A percentile compares a stretch with the other conserved stretches of the same genome.
Conservation (phyloP, 2,329 filamentous ascomycete species). For the Clonostachys solani region DNA sequence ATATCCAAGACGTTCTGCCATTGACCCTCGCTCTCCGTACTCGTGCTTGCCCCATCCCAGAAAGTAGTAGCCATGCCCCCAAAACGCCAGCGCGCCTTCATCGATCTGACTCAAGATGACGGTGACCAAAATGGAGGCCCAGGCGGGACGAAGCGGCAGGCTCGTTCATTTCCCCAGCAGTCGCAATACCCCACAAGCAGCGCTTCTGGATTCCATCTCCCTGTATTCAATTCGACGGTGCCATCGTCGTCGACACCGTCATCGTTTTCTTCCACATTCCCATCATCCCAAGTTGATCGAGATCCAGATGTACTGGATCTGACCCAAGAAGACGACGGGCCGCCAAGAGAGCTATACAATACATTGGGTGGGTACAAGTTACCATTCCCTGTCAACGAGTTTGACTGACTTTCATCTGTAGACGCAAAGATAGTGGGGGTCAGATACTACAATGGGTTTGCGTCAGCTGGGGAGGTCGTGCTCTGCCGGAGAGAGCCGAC, state of each 20-base stretch:
- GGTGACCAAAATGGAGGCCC: not conserved
- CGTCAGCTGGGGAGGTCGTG: conserved; percentile 59
- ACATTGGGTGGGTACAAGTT: conserved; percentile 27
- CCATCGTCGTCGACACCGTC: not conserved
- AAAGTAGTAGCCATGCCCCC: not conserved
- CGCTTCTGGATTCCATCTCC: conserved; percentile 12
- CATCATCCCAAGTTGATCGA: not conserved
- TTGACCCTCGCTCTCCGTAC: no score
- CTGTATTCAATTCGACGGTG: no score
- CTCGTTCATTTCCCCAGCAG: conserved; percentile 6
- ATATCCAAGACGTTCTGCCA: no score
- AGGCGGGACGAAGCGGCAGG: conserved; percentile 15
- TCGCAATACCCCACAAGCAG: conserved; percentile 3
- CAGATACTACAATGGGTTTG: conserved; percentile 59
- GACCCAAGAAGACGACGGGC: conserved; percentile 36
- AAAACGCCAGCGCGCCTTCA: conserved; percentile 30
- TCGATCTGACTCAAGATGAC: conserved; percentile 37
- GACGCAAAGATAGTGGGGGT: conserved; percentile 46
- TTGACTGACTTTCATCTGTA: conserved; percentile 8
- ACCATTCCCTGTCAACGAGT: not conserved
- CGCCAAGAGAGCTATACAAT: conserved; percentile 40
- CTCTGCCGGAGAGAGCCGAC: conserved; percentile 59
- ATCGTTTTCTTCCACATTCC: not conserved
- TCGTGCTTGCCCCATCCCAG: no score
- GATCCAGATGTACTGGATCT: conserved; percentile 36